Evolutionary conservation across 2,329 filamentous ascomycete genomes (phyloP).

Genomic region (Beauveria pseudobassiana): DNA sequence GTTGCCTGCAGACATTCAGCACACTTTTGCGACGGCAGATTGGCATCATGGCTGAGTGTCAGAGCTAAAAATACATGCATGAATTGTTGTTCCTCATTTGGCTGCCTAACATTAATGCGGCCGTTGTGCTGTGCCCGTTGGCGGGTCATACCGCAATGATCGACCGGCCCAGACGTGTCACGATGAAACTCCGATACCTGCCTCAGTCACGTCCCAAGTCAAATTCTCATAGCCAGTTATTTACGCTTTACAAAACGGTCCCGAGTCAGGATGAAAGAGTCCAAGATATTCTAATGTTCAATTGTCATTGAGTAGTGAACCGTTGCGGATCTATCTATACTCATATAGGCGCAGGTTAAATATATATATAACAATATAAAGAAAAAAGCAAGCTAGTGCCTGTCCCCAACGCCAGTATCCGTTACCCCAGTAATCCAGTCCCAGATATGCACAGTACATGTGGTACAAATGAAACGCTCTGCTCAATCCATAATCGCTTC

Average conservation of each 20-base stretch:
- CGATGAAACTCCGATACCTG: neutral
- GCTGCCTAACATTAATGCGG: neutral
- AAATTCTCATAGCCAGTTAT: neutral
- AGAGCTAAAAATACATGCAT: neutral
- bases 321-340: constrained; percentile 7
- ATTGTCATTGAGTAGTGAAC: constrained; percentile 1
- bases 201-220: neutral
- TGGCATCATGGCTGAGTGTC: neutral
- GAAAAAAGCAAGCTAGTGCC: neutral
- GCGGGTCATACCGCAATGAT: neutral
- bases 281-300: neutral
- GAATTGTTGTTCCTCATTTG: neutral
- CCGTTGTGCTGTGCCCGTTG: neutral
- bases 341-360: neutral
- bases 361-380: neutral
- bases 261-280: too few relatives aligned
- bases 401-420: constrained; percentile 7
- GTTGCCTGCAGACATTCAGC: too few relatives aligned
- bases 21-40: neutral
- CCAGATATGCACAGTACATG: constrained; percentile 9
- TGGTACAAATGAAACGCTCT: constrained; percentile 10
- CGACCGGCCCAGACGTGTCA: neutral
- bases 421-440: constrained; percentile 5
- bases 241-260: neutral
- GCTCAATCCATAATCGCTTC: constrained; percentile 9